These are phyloP conservation scores for Fraxinus excelsior DNA, from an alignment of 257 asterid species.

Conservation along the genomic window DNA sequence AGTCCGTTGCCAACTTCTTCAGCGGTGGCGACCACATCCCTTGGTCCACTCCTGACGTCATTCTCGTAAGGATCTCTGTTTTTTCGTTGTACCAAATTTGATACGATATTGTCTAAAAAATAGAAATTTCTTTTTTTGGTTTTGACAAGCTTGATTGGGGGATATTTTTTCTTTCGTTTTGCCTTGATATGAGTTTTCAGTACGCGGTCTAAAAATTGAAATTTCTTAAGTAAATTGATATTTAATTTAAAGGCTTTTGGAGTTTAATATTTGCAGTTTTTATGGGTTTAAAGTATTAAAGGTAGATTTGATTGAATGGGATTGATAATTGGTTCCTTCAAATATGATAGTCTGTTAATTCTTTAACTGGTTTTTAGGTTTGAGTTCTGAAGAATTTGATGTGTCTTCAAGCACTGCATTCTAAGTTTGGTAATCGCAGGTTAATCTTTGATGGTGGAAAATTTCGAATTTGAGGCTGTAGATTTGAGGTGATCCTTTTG, in stretches of 20 bases:
- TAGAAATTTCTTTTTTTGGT: not conserved
- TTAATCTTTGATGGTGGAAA: too few species aligned
- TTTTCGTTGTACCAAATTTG: not conserved
- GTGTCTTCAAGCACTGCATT: too few species aligned
- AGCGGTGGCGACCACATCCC: slow-evolving; percentile 72
- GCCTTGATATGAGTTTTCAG: slow-evolving; percentile 16
- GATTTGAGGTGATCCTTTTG: too few species aligned
- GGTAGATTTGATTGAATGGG: slow-evolving; percentile 11
- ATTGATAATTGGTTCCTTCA: not conserved
- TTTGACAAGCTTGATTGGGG: not conserved
- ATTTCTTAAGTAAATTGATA: not conserved
- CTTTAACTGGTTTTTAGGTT: slow-evolving; percentile 13
- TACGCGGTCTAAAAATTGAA: slow-evolving; percentile 12
- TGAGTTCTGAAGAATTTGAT: slow-evolving; percentile 4
- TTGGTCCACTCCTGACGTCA: slow-evolving; percentile 57
- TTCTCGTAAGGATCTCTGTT: slow-evolving; percentile 39
- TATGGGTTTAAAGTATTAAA: not conserved
- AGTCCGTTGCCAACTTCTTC: slow-evolving; percentile 61
- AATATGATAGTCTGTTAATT: slow-evolving; percentile 11
- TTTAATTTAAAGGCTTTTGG: not conserved
- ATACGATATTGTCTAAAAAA: not conserved
- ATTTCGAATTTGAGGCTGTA: too few species aligned
- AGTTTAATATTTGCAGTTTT: not conserved
- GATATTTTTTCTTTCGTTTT: not conserved
- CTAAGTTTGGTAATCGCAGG: too few species aligned